phyloP scores from a whole-genome alignment of 2,329 filamentous ascomycete genomes.

The Aspergillus terreus region DNA sequence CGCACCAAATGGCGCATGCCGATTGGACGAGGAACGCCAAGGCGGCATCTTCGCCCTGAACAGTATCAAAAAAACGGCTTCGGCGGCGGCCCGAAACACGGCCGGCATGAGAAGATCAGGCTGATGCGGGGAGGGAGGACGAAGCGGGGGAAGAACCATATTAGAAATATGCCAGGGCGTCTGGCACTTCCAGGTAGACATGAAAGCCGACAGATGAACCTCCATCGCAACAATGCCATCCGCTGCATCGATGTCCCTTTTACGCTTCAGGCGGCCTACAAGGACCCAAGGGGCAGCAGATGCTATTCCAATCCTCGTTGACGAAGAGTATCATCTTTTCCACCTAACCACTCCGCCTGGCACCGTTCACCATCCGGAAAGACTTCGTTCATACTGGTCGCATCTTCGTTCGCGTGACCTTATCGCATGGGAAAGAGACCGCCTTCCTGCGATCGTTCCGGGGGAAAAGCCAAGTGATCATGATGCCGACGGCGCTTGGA shows the following conservation, averaged over 20 bases:
- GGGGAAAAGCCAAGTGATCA: not conserved
- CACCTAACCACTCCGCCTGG: not conserved
- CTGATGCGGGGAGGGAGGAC: no score
- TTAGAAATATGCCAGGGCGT: no score
- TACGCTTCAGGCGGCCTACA: not conserved
- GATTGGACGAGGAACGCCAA: no score
- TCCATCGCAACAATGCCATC: no score
- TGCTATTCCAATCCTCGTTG: not conserved
- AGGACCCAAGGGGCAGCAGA: not conserved
- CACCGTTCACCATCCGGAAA: slow-evolving; percentile 1
- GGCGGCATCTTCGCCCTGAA: no score
- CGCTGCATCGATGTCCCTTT: not conserved
- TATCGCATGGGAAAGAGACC: not conserved
- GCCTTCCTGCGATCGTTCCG: not conserved
- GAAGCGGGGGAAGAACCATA: no score
- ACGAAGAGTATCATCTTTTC: not conserved
- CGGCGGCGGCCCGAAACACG: no score
- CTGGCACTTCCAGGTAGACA: no score
- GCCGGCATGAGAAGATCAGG: no score
- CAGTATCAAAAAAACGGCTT: no score
- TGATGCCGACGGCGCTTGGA: not conserved
- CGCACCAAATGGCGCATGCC: no score
- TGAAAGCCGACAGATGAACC: no score
- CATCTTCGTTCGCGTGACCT: not conserved
- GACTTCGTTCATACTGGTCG: slow-evolving; percentile 1